Conservation (phyloP, 768 basidiomycete species). For the Termitomyces bulborhizus region DNA sequence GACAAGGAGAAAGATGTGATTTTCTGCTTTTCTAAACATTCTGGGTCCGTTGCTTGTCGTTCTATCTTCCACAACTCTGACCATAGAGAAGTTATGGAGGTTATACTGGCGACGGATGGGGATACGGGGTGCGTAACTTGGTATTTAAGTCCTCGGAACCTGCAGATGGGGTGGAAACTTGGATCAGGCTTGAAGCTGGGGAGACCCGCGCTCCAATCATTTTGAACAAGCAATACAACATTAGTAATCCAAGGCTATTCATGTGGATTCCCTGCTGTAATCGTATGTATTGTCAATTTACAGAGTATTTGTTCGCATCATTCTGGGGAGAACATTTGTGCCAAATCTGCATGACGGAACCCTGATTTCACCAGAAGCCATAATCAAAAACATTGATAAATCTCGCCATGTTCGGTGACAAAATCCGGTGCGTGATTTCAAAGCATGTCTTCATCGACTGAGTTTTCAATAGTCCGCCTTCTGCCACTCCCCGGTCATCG, state of each 20-base stretch:
- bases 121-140: constrained; percentile 59
- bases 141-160: constrained; percentile 49
- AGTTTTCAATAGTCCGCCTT: too few relatives aligned
- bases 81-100: constrained; percentile 54
- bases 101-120: constrained; percentile 48
- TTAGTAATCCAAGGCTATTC: neutral
- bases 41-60: constrained; percentile 40
- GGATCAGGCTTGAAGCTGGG: constrained; percentile 60
- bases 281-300: neutral
- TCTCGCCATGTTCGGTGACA: too few relatives aligned
- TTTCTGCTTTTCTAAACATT: constrained; percentile 77
- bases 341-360: too few relatives aligned
- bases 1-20: constrained; percentile 56
- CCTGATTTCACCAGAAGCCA: too few relatives aligned
- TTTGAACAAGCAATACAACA: constrained; percentile 36
- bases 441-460: too few relatives aligned
- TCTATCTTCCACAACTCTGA: neutral
- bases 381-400: too few relatives aligned
- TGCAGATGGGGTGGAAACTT: constrained; percentile 44
- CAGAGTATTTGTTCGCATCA: neutral
- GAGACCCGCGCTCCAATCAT: constrained; percentile 47
- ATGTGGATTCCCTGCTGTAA: neutral
- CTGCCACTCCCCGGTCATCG: too few relatives aligned
- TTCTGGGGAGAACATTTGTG: too few relatives aligned
- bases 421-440: too few relatives aligned